Evolutionary conservation across 768 basidiomycete genomes (phyloP).

Genomic region (Pleurotus giganteus): DNA sequence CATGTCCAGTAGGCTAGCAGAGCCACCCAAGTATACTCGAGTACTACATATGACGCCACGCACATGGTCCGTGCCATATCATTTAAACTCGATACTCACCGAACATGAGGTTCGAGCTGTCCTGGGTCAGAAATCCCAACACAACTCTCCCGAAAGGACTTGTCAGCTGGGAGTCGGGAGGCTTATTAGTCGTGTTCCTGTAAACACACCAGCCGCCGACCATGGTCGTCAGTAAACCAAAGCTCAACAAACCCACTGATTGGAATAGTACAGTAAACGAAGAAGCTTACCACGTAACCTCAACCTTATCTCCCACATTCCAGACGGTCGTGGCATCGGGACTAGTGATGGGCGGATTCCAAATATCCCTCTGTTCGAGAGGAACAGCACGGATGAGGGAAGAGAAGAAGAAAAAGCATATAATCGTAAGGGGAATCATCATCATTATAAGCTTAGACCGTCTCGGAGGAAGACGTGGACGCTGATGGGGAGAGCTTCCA

Average conservation of each 20-base stretch:
- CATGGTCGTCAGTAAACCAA: background rate
- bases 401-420: slow-evolving; percentile 29
- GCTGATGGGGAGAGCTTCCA: slow-evolving; percentile 3
- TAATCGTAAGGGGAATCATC: slow-evolving; percentile 28
- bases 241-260: too few species aligned
- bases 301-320: slow-evolving; percentile 43
- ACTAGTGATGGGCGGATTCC: slow-evolving; percentile 46
- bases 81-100: slow-evolving; percentile 32
- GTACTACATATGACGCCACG: background rate
- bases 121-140: slow-evolving; percentile 45
- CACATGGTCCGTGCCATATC: background rate
- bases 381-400: slow-evolving; percentile 34
- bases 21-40: background rate
- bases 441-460: slow-evolving; percentile 14
- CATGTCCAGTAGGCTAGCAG: background rate
- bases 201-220: background rate
- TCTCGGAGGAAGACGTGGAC: slow-evolving; percentile 2
- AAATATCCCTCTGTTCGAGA: slow-evolving; percentile 41
- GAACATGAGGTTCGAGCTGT: slow-evolving; percentile 52
- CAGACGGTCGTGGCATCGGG: slow-evolving; percentile 48
- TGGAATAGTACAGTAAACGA: background rate
- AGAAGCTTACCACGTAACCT: slow-evolving; percentile 52
- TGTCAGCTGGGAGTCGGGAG: slow-evolving; percentile 42
- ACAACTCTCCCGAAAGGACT: slow-evolving; percentile 49
- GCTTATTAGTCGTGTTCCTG: slow-evolving; percentile 52